Base-by-base conservation (phyloP, 1,139 yeast species). In the Pichia inconspicua region DNA sequence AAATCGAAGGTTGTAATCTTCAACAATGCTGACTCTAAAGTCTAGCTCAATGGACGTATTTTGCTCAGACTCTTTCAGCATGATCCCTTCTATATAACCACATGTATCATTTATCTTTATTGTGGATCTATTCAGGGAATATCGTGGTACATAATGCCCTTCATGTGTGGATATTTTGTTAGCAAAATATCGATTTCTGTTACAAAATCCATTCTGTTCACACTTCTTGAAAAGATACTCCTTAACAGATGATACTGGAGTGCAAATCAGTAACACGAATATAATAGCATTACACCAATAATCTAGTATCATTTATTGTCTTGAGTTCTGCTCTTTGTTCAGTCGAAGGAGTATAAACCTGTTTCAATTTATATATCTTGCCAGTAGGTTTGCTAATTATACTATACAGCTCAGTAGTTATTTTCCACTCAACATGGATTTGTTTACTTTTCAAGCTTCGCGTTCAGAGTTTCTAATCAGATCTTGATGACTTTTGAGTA, bases 201-300 rank as follows among this genome's bases (percentile, higher is more conserved):
- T 69, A 63, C 98, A 92, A 63, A 92, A 90, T 9, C 97, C 95
- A 22, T 90, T 77, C 58, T 85, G 82, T 11, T 72, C 80, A 67
- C 98, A 92, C 15, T 75, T 78, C 65, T 87, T 86, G 71, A 90
- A 86, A 50, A 89, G 66, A 58, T 82, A 79, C 12, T 76, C 77
- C 63, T 87, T 84, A 27, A 81, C 92, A 0, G 82, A 82, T 11
- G 43, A 32, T 6, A 53, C 46, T 10, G 56, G 57, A 5, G 40
- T 28, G 8, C 25, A 28, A 25, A 40, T 14, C 17, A 48, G 8
- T 5, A 48, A 9, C 11, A 48, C 14, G 39, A 40, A 43, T 14
- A 45, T 14, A 10, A 45, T 19, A 10, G n/a, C 28, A 17, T 36
- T 27, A 4, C 36, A 31, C 15, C 15, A 19, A 10, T 37, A 5